A percentile compares a stretch with the other conserved stretches of the same genome.
phyloP scores from a whole-genome alignment of 345 rosid species.

The Gossypium sturtianum region DNA sequence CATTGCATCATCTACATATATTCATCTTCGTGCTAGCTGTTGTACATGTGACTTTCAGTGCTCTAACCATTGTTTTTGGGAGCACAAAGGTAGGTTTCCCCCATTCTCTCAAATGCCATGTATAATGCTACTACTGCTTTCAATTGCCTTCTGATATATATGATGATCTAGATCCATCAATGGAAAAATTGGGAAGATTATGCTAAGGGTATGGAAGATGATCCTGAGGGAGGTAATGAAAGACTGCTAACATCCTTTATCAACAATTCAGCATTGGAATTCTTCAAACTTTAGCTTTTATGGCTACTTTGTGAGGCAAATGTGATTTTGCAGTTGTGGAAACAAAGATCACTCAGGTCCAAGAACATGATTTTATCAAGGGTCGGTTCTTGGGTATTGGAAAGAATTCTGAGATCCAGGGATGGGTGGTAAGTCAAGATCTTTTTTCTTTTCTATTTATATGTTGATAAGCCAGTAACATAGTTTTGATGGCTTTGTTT shows the following conservation, averaged over 20 bases:
- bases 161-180: slow-evolving; percentile 41
- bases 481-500: slow-evolving; percentile 1
- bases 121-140: neutral
- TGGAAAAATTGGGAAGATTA: slow-evolving; percentile 64
- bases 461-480: neutral
- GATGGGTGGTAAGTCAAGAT: slow-evolving; percentile 64
- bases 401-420: slow-evolving; percentile 38
- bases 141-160: neutral
- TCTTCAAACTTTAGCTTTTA: neutral
- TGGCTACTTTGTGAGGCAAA: neutral
- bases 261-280: neutral
- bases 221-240: slow-evolving; percentile 32
- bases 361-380: slow-evolving; percentile 50
- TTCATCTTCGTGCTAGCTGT: slow-evolving; percentile 79
- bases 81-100: slow-evolving; percentile 46
- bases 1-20: slow-evolving; percentile 79
- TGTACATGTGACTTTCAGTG: slow-evolving; percentile 66
- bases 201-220: slow-evolving; percentile 17
- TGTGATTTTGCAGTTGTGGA: neutral
- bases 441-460: neutral
- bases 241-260: neutral
- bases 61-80: slow-evolving; percentile 70
- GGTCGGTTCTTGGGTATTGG: slow-evolving; percentile 59
- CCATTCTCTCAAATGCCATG: too few species aligned
- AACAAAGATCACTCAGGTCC: slow-evolving; percentile 40